Percentiles rank a stretch among this genome's conserved stretches.
phyloP scores from a whole-genome alignment of 163 green algal species.

The Volvox carteri region DNA sequence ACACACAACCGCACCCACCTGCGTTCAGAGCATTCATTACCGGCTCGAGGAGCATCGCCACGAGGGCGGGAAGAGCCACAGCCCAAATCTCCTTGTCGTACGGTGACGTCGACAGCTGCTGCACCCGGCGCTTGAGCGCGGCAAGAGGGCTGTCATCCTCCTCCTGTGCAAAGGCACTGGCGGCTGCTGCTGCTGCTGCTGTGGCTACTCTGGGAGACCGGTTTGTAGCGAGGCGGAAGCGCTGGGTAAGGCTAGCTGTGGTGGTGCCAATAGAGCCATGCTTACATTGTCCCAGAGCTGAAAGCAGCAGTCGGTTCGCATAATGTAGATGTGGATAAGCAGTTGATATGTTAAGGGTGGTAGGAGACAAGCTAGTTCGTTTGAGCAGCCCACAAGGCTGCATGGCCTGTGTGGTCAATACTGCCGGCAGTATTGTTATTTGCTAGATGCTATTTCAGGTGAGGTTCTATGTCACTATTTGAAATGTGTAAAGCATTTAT shows the following conservation, averaged over 20 bases:
- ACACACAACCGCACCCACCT: too few relatives aligned
- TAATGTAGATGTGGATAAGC: not conserved
- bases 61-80: conserved; percentile 69
- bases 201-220: not conserved
- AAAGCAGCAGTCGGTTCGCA: not conserved
- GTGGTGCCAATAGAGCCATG: not conserved
- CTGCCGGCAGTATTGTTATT: not conserved
- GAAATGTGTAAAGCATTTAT: not conserved
- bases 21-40: conserved; percentile 68
- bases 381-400: not conserved
- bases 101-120: not conserved
- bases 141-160: not conserved
- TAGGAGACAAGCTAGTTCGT: not conserved
- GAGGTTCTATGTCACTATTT: not conserved
- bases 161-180: not conserved
- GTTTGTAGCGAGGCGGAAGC: not conserved
- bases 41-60: conserved; percentile 70
- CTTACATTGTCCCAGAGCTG: too few relatives aligned
- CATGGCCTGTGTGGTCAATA: conserved; percentile 11
- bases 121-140: not conserved
- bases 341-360: not conserved
- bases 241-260: not conserved
- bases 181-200: not conserved
- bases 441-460: not conserved
- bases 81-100: conserved; percentile 70